Evolutionary conservation across 768 basidiomycete genomes (phyloP), one percentile per base, ranked within the genome.

Genomic region (Auricularia cornea): DNA sequence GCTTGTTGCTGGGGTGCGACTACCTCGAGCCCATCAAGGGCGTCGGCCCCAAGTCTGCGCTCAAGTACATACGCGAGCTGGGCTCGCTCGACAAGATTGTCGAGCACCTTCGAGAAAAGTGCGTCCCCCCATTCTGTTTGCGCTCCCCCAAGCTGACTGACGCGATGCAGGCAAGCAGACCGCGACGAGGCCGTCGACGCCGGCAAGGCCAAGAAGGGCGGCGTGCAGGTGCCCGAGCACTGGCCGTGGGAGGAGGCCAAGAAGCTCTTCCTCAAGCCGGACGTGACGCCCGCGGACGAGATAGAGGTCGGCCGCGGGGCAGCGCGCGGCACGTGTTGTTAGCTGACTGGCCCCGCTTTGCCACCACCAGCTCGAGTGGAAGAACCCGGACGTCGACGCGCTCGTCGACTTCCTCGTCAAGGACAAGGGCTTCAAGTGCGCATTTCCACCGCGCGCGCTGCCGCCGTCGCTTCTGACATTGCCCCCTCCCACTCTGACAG

Each of bases 11-110:
- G 41, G 97, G 97, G 3, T 99, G 97, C 64, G 97, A 99, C 72
- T 99, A 99, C 75, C 86, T 99, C 63, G 97, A 99, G 73, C 97
- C 97, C n/a, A 94, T 97, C 72, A 95, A 87, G 74, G 97, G 97
- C 2, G 78, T 99, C 51, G 97, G 97, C 30, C 95, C 97, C 16
- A 97, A 98, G 73, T 93, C 88, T 16, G 97, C 96, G 3, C 78
- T 97, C 60, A 99, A 98, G 75, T 83, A 98, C 33, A 81, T 98
- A 52, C 80, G 90, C 66, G 96, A 99, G 70, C 78, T 91, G 64
- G 86, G 86, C 10, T 80, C 81, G 11, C 80, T 99, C 23, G 83
- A 80, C 52, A 81, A 79, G 2, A 88, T 97, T 40, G 77, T 97
- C 38, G 83, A 87, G 63, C 87, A 92, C 69, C 78, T 97, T 10